Evolutionary conservation across 2,329 filamentous ascomycete species (phyloP), one percentile per base, ranked within the genome.

Genomic region (Lachnellula hyalina): DNA sequence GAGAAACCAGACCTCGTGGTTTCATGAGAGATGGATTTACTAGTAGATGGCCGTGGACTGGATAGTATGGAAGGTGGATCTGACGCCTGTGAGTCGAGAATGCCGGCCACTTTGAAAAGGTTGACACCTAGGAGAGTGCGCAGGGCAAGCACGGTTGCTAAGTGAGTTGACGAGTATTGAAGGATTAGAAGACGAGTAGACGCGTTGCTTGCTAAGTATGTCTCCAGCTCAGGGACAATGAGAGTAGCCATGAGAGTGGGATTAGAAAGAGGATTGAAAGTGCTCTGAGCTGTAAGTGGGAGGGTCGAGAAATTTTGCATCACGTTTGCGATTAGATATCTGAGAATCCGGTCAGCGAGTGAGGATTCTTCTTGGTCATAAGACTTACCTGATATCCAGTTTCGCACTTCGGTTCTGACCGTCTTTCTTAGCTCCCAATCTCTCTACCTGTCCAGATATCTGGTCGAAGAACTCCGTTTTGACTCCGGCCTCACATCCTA

Each of bases 141-240:
- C 5, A 86, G 68, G 0, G 81, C 80, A 4, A 84, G 64, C 2
- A 85, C 72, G 3, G 81, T 82, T 2, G 76, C 62, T 2, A 86
- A 72, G 57, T 85, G 78, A 48, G 79, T 77, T 0, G 77, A 69
- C 0, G 82, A 76, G 58, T 82, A 86, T 53, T 85, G 79, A 8
- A 86, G 71, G 5, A 86, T 67, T 0, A 86, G 74, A 54, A 85
- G 79, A 9, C 77, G 77, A 19, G 80, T 77, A 38, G 76, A 71
- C 2, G 74, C 64, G 59, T 84, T 79, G 1, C 75, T 71, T 4
- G 77, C 74, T 48, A 86, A 71, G 58, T 83, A 85, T 0, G 77
- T 77, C 61, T 86, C 83, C 1, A 86, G 72, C 56, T 84, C 80
- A 1, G 82, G 80, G 40, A 85, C 72, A 21, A 86, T 74, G 2